Evolutionary conservation across 345 rosid genomes (phyloP).

Genomic region (Citrus unshiu): DNA sequence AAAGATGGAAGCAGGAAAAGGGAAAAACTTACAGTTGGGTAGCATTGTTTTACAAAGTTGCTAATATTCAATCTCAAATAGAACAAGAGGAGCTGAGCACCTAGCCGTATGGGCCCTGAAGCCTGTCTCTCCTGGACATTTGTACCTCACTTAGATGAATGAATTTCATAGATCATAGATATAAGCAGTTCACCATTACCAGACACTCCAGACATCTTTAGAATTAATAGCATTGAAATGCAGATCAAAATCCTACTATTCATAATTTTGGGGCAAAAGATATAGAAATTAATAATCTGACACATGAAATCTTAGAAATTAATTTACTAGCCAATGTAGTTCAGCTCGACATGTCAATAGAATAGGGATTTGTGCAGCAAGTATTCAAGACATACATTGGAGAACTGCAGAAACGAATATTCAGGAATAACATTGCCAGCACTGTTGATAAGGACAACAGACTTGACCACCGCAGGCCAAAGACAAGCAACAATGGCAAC

Average conservation of each 20-base stretch:
- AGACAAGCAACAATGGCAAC: constrained; percentile 52
- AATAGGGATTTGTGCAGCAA: not conserved
- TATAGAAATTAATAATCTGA: not conserved
- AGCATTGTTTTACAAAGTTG: constrained; percentile 60
- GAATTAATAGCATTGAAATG: not conserved
- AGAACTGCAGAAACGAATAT: constrained; percentile 33
- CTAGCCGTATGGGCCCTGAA: constrained; percentile 54
- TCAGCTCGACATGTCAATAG: not conserved
- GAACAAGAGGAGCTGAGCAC: constrained; percentile 60
- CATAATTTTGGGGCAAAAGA: not conserved
- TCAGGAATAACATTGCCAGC: constrained; percentile 73
- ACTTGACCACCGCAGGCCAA: constrained; percentile 73
- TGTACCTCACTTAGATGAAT: not conserved
- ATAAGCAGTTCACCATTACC: not conserved
- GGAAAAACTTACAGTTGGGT: constrained; percentile 61
- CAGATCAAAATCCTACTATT: not conserved
- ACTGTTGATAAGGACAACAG: constrained; percentile 67
- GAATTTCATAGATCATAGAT: not conserved
- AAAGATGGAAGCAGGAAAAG: not conserved
- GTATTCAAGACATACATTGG: constrained; percentile 42
- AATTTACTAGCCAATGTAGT: not conserved
- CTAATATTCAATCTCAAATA: constrained; percentile 53
- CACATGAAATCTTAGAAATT: not conserved
- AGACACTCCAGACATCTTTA: not conserved
- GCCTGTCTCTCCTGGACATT: constrained; percentile 58